phyloP scores from a whole-genome alignment of 2,329 filamentous ascomycete genomes.

The Neofusicoccum sp. region DNA sequence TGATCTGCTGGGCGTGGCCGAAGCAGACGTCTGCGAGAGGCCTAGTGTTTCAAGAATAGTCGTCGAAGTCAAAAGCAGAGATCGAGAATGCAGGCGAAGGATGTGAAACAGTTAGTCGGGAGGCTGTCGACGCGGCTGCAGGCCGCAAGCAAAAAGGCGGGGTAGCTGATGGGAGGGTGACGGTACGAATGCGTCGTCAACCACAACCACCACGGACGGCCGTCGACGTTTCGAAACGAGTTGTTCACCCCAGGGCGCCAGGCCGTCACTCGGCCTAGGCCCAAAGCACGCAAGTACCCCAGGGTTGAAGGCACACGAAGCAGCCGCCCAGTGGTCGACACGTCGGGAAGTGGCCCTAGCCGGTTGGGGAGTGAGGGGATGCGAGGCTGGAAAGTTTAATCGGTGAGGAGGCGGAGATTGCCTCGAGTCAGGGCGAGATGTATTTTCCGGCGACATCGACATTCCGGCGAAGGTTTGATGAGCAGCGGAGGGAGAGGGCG shows the following conservation, averaged over 20 bases:
- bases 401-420: neutral
- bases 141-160: slow-evolving; percentile 9
- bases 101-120: neutral
- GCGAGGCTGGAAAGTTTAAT: slow-evolving; percentile 11
- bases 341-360: neutral
- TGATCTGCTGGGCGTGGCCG: neutral
- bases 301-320: neutral
- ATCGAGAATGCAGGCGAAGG: neutral
- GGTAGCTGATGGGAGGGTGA: neutral
- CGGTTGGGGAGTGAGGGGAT: neutral
- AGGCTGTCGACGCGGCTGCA: neutral
- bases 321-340: neutral
- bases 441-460: neutral
- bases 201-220: neutral
- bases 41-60: neutral
- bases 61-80: neutral
- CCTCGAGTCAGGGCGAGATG: neutral
- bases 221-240: neutral
- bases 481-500: neutral
- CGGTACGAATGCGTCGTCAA: neutral
- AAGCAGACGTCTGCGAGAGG: neutral
- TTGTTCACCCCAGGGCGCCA: neutral
- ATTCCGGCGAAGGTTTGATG: neutral
- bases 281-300: neutral
- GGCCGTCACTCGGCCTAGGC: neutral